Evolutionary conservation across 495 filamentous ascomycete species (phyloP).

Genomic region (Penicillium paradoxum): DNA sequence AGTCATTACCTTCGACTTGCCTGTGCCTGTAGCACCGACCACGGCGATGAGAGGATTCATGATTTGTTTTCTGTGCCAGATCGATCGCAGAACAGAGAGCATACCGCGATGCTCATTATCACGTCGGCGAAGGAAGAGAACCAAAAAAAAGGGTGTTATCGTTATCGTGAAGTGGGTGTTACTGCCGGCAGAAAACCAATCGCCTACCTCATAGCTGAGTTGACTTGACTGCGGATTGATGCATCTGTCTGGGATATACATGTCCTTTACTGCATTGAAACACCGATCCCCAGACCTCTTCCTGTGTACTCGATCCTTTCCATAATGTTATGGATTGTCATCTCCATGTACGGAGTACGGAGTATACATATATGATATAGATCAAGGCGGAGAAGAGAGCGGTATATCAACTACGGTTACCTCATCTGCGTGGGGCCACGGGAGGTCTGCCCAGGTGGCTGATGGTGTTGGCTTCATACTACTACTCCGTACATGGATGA

Average conservation of each 20-base stretch:
- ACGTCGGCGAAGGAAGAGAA: not conserved
- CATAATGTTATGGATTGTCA: not conserved
- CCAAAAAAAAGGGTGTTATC: slow-evolving; percentile 1
- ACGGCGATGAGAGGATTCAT: slow-evolving; percentile 71
- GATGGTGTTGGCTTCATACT: too few species aligned
- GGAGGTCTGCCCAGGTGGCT: too few species aligned
- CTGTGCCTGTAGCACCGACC: slow-evolving; percentile 89
- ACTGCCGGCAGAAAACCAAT: not conserved
- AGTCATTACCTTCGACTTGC: slow-evolving; percentile 83
- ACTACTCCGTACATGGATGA: not conserved
- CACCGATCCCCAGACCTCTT: too few species aligned
- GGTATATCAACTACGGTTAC: slow-evolving; percentile 5
- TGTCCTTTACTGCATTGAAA: too few species aligned
- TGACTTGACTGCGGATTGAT: too few species aligned
- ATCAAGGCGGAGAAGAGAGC: not conserved
- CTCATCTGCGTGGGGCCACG: slow-evolving; percentile 10
- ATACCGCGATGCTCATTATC: slow-evolving; percentile 17
- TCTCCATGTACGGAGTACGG: too few species aligned
- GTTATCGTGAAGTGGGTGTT: slow-evolving; percentile 7
- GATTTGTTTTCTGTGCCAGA: slow-evolving; percentile 13
- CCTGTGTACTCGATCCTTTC: too few species aligned
- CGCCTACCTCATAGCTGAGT: too few species aligned
- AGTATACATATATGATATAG: not conserved
- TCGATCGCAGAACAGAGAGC: slow-evolving; percentile 23
- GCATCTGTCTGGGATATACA: too few species aligned